These are phyloP conservation scores for Arachnopeziza araneosa DNA, from an alignment of 2,329 filamentous ascomycete species.

Conservation along the genomic window DNA sequence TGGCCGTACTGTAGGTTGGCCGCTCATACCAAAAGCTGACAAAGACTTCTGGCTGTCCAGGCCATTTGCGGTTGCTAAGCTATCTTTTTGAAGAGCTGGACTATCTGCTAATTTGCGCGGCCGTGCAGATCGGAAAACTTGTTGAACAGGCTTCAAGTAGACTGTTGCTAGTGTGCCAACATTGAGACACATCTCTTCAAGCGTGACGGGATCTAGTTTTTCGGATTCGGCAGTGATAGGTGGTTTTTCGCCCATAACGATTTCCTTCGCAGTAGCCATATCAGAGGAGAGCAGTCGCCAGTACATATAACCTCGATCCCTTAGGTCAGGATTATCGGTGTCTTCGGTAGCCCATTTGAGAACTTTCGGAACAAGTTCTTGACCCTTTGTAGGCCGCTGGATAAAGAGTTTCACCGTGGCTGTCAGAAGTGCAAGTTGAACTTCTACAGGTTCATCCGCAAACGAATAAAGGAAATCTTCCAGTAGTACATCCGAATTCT, in stretches of 20 bases:
- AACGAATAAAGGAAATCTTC: conserved; percentile 96
- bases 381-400: conserved; percentile 89
- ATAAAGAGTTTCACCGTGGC: conserved; percentile 98
- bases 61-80: conserved; percentile 47
- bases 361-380: conserved; percentile 87
- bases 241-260: conserved; percentile 97
- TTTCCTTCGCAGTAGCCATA: conserved; percentile 74
- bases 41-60: conserved; percentile 55
- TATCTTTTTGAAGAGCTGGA: conserved; percentile 75
- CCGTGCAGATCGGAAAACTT: conserved; percentile 87
- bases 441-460: conserved; percentile 89
- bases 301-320: conserved; percentile 98
- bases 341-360: conserved; percentile 98
- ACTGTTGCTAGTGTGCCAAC: conserved; percentile 95
- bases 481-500: conserved; percentile 88
- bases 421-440: conserved; percentile 88
- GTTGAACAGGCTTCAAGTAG: conserved; percentile 95
- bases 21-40: conserved; percentile 48
- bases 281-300: conserved; percentile 94
- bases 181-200: conserved; percentile 96
- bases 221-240: conserved; percentile 95
- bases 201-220: conserved; percentile 80
- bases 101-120: conserved; percentile 74
- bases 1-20: conserved; percentile 28
- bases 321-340: conserved; percentile 96